Evolutionary conservation across 257 asterid species (phyloP).

Genomic region (Apocynum venetum): DNA sequence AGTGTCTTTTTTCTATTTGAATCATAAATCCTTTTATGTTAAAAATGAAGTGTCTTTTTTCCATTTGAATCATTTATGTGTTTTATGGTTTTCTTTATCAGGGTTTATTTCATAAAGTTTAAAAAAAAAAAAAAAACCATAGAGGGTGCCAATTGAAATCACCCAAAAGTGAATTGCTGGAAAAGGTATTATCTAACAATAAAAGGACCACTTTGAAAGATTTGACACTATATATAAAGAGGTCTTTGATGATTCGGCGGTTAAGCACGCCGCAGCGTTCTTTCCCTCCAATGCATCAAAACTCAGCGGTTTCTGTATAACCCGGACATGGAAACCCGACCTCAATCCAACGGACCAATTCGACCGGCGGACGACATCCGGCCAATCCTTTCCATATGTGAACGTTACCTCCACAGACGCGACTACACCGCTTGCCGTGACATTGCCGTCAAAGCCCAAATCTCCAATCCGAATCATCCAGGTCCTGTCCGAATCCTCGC

Average conservation of each 20-base stretch:
- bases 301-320: neutral
- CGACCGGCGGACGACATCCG: neutral
- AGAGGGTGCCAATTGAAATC: neutral
- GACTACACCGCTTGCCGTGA: conserved; percentile 36
- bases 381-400: conserved; percentile 31
- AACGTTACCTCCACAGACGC: conserved; percentile 28
- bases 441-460: conserved; percentile 39
- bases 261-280: neutral
- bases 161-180: neutral
- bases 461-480: conserved; percentile 33
- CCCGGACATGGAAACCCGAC: neutral
- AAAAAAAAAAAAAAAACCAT: too few species aligned
- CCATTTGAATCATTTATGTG: too few species aligned
- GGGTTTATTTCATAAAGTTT: too few species aligned
- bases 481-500: conserved; percentile 35
- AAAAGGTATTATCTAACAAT: neutral
- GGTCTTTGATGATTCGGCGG: neutral
- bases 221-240: neutral
- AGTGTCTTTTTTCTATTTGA: too few species aligned
- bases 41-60: too few species aligned
- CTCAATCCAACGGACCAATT: neutral
- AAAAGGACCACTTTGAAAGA: neutral
- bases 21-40: too few species aligned
- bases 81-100: too few species aligned
- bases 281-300: neutral